Conservation (phyloP, 2,329 filamentous ascomycete genomes). For the Lecanicillium sp. region DNA sequence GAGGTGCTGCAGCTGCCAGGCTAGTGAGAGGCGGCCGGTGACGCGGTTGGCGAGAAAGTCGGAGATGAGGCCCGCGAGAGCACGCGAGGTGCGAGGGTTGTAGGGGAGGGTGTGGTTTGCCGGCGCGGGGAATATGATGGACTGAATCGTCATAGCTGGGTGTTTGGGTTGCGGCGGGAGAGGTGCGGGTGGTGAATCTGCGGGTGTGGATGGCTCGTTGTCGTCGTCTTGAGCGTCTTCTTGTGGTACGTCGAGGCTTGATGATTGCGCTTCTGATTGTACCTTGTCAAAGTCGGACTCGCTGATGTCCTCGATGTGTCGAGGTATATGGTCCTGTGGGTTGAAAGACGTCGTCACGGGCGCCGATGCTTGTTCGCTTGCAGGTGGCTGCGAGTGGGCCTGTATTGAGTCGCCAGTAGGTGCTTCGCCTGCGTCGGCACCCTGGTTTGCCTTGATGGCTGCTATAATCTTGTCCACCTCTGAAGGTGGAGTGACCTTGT, state of each 20-base stretch:
- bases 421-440: slow-evolving; percentile 5
- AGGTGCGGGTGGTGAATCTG: slow-evolving; percentile 27
- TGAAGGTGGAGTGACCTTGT: slow-evolving; percentile 64
- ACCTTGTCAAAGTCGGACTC: slow-evolving; percentile 27
- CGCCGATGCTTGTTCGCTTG: slow-evolving; percentile 31
- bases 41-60: slow-evolving; percentile 71
- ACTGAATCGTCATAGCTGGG: slow-evolving; percentile 53
- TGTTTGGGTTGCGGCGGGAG: slow-evolving; percentile 41
- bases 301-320: slow-evolving; percentile 29
- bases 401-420: slow-evolving; percentile 6
- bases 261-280: slow-evolving; percentile 17
- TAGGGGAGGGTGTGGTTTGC: slow-evolving; percentile 83
- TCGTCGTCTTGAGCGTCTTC: slow-evolving; percentile 24
- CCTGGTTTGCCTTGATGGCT: slow-evolving; percentile 22
- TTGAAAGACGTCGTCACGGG: slow-evolving; percentile 32
- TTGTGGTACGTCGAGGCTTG: slow-evolving; percentile 7
- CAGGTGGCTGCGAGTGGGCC: slow-evolving; percentile 9
- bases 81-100: slow-evolving; percentile 65
- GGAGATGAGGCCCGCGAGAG: slow-evolving; percentile 72
- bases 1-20: slow-evolving; percentile 87
- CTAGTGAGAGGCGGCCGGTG: slow-evolving; percentile 69
- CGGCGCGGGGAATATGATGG: slow-evolving; percentile 63
- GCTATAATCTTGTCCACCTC: slow-evolving; percentile 62
- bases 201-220: slow-evolving; percentile 39
- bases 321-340: slow-evolving; percentile 23